Base-by-base conservation (phyloP, 2,329 filamentous ascomycete species). In the Microcyclosporella mali region DNA sequence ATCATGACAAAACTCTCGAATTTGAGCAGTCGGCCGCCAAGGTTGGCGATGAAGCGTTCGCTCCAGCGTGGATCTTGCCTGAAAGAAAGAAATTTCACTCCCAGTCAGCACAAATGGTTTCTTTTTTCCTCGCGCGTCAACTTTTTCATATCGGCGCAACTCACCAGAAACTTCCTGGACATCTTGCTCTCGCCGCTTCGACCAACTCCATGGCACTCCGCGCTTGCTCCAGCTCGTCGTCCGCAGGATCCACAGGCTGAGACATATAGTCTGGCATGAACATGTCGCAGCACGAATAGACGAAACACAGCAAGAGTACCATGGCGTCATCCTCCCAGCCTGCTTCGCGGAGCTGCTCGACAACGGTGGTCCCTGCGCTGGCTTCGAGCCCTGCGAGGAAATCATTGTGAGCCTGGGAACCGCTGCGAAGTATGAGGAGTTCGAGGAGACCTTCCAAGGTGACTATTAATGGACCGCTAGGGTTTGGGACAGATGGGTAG, bases 391-490 rank as follows among this genome's bases (percentile, higher is more conserved):
- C 63, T 3, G 55, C 43, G 25, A 63, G 49, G 43, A 66, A 63
- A 6, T 43, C 30, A 25, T 40, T 36, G 45, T 49, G 39, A 41
- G 43, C 9, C 37, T 50, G n/a, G 31, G 36, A 7, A 41, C 47
- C 37, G 33, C 34, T 31, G 17, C 51, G 64, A 88, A 85, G 72
- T 89, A 43, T 39, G 25, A 59, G 47, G 1, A 56, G 38, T 14
- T 56, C 47, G 14, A 61, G 30, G 1, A 60, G 50, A 11, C 55
- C 55, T 46, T 63, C 56, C 12, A 64, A 44, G 2, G 56, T 61
- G 17, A 61, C 50, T 10, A 62, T 47, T n/a, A 51, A 44, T 1
- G 54, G 41, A 9, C 49, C 51, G 16, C 10, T 32, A 35, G 48
- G 35, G 41, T 34, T 19, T 17, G 41, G 15, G 32, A 33, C 25